phyloP scores from a whole-genome alignment of 139 green algal genomes.

The Chlorella sp. region DNA sequence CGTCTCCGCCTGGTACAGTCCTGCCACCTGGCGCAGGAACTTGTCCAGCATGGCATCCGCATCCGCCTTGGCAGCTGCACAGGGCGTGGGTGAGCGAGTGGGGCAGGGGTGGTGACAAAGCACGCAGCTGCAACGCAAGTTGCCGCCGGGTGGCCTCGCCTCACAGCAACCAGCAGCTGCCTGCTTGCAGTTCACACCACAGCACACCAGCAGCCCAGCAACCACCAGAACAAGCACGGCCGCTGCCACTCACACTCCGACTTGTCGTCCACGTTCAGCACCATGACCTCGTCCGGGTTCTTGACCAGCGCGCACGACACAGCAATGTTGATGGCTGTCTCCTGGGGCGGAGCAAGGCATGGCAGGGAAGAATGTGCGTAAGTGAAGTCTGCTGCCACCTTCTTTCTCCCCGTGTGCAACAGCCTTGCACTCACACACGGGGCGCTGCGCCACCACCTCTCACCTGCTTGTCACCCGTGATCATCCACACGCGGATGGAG shows the following conservation, averaged over 20 bases:
- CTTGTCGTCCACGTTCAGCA: conserved; percentile 66
- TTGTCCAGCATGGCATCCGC: conserved; percentile 19
- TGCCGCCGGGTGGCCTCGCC: too few species aligned
- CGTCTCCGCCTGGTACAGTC: conserved; percentile 8
- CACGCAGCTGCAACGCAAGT: neutral
- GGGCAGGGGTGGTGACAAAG: neutral
- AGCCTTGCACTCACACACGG: too few species aligned
- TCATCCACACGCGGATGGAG: conserved; percentile 92
- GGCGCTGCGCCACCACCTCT: too few species aligned
- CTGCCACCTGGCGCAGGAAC: conserved; percentile 2
- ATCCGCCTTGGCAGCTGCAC: neutral
- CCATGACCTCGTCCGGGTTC: conserved; percentile 67
- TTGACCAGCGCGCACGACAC: conserved; percentile 88
- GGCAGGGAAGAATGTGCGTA: too few species aligned
- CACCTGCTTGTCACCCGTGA: conserved; percentile 85
- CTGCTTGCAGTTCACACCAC: too few species aligned
- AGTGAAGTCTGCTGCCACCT: too few species aligned
- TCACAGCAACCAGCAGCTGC: too few species aligned
- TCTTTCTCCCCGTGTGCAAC: too few species aligned
- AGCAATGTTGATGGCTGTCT: conserved; percentile 95
- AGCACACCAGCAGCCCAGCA: neutral
- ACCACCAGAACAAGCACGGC: neutral
- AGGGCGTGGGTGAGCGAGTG: too few species aligned
- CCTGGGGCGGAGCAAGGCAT: conserved; percentile 24
- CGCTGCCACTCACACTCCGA: neutral